phyloP scores from a whole-genome alignment of 2,329 filamentous ascomycete genomes.

The Fusarium poae region DNA sequence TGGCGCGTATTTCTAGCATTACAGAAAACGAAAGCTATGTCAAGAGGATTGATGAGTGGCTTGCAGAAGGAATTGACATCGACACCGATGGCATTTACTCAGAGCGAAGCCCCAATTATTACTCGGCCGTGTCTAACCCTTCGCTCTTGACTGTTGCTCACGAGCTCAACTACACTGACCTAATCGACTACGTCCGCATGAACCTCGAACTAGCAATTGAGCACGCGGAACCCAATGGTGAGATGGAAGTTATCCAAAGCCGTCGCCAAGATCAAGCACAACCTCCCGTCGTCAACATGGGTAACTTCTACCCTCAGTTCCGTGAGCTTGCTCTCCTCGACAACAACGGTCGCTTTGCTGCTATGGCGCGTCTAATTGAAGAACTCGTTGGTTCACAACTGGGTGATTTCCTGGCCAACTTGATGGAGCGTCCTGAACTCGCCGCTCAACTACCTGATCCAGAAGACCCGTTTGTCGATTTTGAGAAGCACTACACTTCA shows the following conservation, averaged over 20 bases:
- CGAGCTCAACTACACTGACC: conserved; percentile 10
- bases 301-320: conserved; percentile 23
- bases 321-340: conserved; percentile 13
- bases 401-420: conserved; percentile 12
- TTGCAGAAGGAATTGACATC: conserved; percentile 23
- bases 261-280: conserved; percentile 24
- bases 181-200: conserved; percentile 12
- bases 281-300: conserved; percentile 3
- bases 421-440: conserved; percentile 17
- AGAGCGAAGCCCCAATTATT: conserved; percentile 19
- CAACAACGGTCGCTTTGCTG: conserved; percentile 12
- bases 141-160: conserved; percentile 10
- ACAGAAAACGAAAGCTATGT: background rate
- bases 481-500: conserved; percentile 10
- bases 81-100: conserved; percentile 28
- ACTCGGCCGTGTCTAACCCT: conserved; percentile 25
- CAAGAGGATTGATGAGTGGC: conserved; percentile 22
- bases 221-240: conserved; percentile 17
- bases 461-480: conserved; percentile 14
- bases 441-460: background rate
- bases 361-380: conserved; percentile 21
- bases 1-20: conserved; percentile 20
- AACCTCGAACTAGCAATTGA: conserved; percentile 24
- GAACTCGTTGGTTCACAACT: conserved; percentile 14
- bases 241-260: conserved; percentile 21